A percentile compares a stretch with the other conserved stretches of the same genome.
Evolutionary conservation across 768 basidiomycete genomes (phyloP).

Genomic region (Boletus barrowsii): DNA sequence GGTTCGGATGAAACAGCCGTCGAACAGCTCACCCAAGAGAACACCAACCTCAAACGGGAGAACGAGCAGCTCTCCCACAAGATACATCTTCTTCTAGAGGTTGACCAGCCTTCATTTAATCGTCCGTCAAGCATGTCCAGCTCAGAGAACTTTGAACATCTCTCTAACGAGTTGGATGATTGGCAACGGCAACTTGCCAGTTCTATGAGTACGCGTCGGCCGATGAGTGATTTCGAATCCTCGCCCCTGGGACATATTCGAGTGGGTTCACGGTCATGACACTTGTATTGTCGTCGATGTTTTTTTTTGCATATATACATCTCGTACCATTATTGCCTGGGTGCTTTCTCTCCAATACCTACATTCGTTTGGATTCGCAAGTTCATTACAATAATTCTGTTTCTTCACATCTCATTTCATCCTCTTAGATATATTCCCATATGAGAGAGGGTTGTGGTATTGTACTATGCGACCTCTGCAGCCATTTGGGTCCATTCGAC

Average conservation of each 20-base stretch:
- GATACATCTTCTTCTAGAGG: constrained; percentile 84
- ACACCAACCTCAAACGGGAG: constrained; percentile 73
- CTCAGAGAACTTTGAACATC: constrained; percentile 80
- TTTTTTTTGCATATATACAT: constrained; percentile 35
- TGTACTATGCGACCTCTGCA: constrained; percentile 17
- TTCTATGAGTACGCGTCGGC: constrained; percentile 71
- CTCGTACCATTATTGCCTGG: constrained; percentile 35
- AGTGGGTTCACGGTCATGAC: constrained; percentile 54
- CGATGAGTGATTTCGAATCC: constrained; percentile 69
- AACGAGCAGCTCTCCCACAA: constrained; percentile 90
- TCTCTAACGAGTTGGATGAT: constrained; percentile 78
- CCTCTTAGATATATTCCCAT: constrained; percentile 34
- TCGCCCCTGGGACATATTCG: constrained; percentile 54
- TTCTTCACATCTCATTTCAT: constrained; percentile 34
- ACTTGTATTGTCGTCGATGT: constrained; percentile 9
- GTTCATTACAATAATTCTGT: constrained; percentile 35
- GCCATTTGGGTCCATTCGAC: constrained; percentile 86
- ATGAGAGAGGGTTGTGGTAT: constrained; percentile 23
- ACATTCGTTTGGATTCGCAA: constrained; percentile 58
- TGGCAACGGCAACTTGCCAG: constrained; percentile 85
- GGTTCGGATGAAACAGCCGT: constrained; percentile 74
- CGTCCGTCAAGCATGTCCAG: constrained; percentile 73
- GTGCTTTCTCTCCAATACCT: constrained; percentile 36
- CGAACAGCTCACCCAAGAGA: constrained; percentile 82
- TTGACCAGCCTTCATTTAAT: constrained; percentile 74